Evolutionary conservation across 108 stramenopile genomes (phyloP).

Genomic region (Fistulifera solaris): DNA sequence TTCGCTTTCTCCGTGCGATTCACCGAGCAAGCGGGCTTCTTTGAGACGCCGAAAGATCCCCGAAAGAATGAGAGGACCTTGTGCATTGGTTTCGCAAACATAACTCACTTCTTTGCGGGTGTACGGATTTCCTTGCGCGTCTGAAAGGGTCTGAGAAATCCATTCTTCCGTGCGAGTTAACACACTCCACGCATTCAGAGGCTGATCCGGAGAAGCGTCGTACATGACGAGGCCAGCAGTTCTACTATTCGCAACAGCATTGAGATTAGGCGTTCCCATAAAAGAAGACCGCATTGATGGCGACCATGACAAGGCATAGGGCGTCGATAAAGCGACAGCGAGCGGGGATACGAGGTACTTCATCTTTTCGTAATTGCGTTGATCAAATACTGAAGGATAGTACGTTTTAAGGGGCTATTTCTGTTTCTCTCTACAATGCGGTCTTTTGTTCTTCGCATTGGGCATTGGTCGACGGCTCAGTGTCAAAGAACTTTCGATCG

Average conservation of each 20-base stretch:
- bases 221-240: neutral
- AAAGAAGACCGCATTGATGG: no score
- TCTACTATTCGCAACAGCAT: neutral
- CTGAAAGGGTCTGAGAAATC: slow-evolving; percentile 51
- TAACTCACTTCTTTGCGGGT: slow-evolving; percentile 72
- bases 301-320: no score
- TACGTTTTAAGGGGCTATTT: no score
- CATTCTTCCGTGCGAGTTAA: slow-evolving; percentile 67
- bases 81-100: slow-evolving; percentile 52
- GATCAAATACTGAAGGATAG: no score
- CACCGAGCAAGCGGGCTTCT: slow-evolving; percentile 65
- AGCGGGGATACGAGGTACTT: no score
- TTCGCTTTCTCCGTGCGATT: slow-evolving; percentile 39
- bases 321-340: no score
- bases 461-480: no score
- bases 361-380: no score
- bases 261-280: no score
- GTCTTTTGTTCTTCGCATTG: no score
- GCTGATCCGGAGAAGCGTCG: slow-evolving; percentile 1
- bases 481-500: no score
- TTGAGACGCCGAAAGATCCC: slow-evolving; percentile 61
- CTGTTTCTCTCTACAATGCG: no score
- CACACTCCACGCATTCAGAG: slow-evolving; percentile 49
- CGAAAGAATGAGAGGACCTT: slow-evolving; percentile 42
- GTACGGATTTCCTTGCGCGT: slow-evolving; percentile 49